phyloP scores from a whole-genome alignment of 352 stramenopile species.

The Globisporangium megalacanthum region DNA sequence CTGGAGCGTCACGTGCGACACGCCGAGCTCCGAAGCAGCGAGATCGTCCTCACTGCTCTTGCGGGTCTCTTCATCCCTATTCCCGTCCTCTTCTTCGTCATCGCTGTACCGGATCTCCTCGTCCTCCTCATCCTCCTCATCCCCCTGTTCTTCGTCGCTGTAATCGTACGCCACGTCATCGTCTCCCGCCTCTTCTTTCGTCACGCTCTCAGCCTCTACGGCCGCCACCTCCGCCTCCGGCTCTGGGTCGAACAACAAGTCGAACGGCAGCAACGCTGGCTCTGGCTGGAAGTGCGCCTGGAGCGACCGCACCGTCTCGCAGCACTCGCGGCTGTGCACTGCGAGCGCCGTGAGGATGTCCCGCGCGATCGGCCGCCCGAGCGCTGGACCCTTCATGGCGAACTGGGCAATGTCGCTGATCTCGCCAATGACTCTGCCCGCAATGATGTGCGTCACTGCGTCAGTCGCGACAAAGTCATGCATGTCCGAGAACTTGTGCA shows the following conservation, averaged over 20 bases:
- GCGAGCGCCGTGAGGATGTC: background rate
- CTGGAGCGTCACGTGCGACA: background rate
- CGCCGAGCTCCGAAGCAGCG: background rate
- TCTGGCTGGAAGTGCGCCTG: background rate
- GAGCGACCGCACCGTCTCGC: background rate
- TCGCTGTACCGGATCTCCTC: background rate
- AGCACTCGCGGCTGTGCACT: background rate
- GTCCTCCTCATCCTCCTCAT: background rate
- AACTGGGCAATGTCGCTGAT: background rate
- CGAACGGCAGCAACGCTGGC: background rate
- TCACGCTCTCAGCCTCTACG: no score
- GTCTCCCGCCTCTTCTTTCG: background rate
- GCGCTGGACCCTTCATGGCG: background rate
- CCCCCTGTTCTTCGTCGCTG: background rate
- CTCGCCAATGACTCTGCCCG: background rate
- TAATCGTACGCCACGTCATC: background rate
- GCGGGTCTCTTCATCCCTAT: background rate
- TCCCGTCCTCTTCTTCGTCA: background rate
- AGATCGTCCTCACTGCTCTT: background rate
- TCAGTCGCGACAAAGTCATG: background rate
- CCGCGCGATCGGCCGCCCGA: background rate
- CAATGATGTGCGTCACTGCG: background rate
- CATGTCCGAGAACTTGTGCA: background rate
- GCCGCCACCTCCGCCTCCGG: background rate
- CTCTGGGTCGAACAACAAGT: background rate